phyloP scores from a whole-genome alignment of 2,329 filamentous ascomycete genomes.

The Rhytidhysteron rufulum region DNA sequence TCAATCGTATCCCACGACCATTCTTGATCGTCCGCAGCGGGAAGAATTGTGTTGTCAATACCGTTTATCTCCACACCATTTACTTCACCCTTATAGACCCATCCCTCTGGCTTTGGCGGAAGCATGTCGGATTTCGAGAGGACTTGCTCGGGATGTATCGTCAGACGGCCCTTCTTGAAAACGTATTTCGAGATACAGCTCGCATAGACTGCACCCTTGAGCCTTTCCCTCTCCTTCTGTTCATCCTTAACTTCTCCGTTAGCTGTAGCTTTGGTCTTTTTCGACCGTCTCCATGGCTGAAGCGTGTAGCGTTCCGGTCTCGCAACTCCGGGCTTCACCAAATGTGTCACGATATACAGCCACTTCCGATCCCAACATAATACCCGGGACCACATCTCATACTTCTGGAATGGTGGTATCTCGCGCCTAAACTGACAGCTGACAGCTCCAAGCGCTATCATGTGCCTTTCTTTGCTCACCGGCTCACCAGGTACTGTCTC shows the following conservation, averaged over 20 bases:
- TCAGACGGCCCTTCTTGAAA: constrained; percentile 61
- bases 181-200: constrained; percentile 50
- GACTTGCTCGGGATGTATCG: constrained; percentile 75
- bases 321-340: constrained; percentile 43
- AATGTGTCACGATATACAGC: constrained; percentile 47
- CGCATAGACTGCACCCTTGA: constrained; percentile 45
- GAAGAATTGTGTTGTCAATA: constrained; percentile 15
- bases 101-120: constrained; percentile 65
- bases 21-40: constrained; percentile 33
- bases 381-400: constrained; percentile 47
- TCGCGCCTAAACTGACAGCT: constrained; percentile 47
- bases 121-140: constrained; percentile 69
- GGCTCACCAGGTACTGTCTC: constrained; percentile 15
- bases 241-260: constrained; percentile 18
- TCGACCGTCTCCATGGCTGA: constrained; percentile 43
- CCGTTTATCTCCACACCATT: constrained; percentile 7
- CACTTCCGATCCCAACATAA: constrained; percentile 50
- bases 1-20: constrained; percentile 63
- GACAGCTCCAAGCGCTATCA: constrained; percentile 46
- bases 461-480: constrained; percentile 20
- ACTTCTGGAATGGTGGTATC: constrained; percentile 42
- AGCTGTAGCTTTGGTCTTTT: constrained; percentile 13
- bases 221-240: constrained; percentile 21
- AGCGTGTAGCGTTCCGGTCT: constrained; percentile 40
- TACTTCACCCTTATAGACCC: constrained; percentile 19